Percentiles rank a stretch among this genome's conserved stretches.
These are phyloP conservation scores for Yamadazyma spencermartinsiae DNA, from an alignment of 1,139 yeast genomes.

Conservation along the genomic window DNA sequence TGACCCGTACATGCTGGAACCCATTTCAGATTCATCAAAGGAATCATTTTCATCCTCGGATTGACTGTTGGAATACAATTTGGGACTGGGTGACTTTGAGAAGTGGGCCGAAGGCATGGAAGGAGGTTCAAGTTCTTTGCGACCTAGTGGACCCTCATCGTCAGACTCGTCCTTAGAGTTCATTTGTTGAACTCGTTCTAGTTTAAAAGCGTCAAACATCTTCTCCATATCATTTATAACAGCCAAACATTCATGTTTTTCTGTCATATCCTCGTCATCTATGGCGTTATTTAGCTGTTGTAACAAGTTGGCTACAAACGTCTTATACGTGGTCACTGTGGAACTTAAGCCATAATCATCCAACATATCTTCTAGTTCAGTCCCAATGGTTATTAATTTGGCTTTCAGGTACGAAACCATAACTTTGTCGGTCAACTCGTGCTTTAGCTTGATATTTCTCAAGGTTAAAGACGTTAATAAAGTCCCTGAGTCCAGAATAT, in stretches of 20 bases:
- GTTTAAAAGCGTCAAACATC: constrained; percentile 55
- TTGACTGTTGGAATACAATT: constrained; percentile 3
- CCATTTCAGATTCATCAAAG: constrained; percentile 32
- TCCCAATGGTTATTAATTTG: constrained; percentile 54
- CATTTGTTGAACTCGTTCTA: constrained; percentile 26
- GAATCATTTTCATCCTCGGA: constrained; percentile 20
- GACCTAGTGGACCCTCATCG: constrained; percentile 6
- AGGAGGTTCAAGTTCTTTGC: constrained; percentile 2
- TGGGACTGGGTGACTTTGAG: neutral
- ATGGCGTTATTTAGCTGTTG: constrained; percentile 54
- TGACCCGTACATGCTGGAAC: constrained; percentile 28
- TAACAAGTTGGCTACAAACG: constrained; percentile 51
- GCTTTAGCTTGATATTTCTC: constrained; percentile 50
- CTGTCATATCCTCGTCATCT: constrained; percentile 48
- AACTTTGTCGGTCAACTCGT: constrained; percentile 47
- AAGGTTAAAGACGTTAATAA: constrained; percentile 51
- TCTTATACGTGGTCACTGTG: constrained; percentile 50
- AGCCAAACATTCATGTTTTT: constrained; percentile 58
- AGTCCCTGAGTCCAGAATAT: constrained; percentile 59
- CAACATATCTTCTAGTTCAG: constrained; percentile 50
- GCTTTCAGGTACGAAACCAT: constrained; percentile 59
- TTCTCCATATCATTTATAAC: constrained; percentile 62
- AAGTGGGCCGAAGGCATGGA: constrained; percentile 6
- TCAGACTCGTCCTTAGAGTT: constrained; percentile 14
- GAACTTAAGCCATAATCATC: constrained; percentile 21